Percentiles rank a stretch among this genome's conserved stretches.
Evolutionary conservation across 2,329 filamentous ascomycete species (phyloP).

Genomic region (Cladophialophora immunda): DNA sequence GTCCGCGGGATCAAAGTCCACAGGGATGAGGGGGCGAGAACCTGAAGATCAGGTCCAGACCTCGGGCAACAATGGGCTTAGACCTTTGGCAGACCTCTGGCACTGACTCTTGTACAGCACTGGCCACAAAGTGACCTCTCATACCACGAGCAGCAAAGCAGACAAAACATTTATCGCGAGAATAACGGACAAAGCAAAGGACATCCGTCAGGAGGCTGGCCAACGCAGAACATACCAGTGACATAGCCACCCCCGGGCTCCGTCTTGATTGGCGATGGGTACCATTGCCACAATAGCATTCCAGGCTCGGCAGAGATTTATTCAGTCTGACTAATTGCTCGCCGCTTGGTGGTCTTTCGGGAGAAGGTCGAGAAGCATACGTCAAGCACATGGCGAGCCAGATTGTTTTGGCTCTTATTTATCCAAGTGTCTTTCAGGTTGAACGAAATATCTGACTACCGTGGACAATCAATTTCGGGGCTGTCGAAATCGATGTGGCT

Average conservation of each 20-base stretch:
- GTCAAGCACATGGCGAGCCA: not conserved
- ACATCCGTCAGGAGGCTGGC: not conserved
- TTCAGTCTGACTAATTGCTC: constrained; percentile 14
- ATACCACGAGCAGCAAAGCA: not conserved
- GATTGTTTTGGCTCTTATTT: not conserved
- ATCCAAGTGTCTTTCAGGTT: not conserved
- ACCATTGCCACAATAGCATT: constrained; percentile 5
- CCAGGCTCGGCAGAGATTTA: constrained; percentile 1
- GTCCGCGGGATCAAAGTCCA: not conserved
- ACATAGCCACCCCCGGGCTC: not conserved
- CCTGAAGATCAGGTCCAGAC: constrained; percentile 9
- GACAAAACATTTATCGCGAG: not conserved
- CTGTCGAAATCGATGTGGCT: not conserved
- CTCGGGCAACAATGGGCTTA: not conserved
- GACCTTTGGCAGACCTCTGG: not conserved
- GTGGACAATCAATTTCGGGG: not conserved
- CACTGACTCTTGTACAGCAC: not conserved
- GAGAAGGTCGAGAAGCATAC: not conserved
- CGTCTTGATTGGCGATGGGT: not conserved
- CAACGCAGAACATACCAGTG: constrained; percentile 1
- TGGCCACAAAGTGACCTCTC: constrained; percentile 8
- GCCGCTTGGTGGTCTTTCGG: not conserved
- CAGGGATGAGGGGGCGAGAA: not conserved
- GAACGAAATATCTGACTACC: not conserved
- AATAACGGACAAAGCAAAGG: not conserved